phyloP scores from a whole-genome alignment of 1,284 basidiomycete species.

The Chondrostereum purpureum region DNA sequence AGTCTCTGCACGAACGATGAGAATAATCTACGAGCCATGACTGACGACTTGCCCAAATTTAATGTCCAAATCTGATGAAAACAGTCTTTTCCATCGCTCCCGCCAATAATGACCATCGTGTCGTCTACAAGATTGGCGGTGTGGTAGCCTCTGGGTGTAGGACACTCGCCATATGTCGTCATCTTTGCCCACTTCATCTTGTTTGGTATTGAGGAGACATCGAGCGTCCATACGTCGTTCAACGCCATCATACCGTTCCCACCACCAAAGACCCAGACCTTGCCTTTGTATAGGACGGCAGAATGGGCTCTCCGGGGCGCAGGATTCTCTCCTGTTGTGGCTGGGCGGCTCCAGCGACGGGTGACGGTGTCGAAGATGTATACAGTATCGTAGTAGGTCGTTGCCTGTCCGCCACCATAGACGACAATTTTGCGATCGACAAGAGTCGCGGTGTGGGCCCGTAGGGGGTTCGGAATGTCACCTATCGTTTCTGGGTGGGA shows the following conservation, averaged over 20 bases:
- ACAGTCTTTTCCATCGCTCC: constrained; percentile 72
- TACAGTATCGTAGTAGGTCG: constrained; percentile 68
- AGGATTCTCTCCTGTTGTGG: constrained; percentile 40
- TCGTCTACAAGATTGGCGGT: constrained; percentile 83
- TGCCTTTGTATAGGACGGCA: constrained; percentile 67
- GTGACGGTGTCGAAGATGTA: constrained; percentile 78
- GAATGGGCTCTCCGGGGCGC: constrained; percentile 83
- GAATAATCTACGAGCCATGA: constrained; percentile 2
- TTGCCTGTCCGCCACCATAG: constrained; percentile 83
- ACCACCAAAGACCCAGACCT: constrained; percentile 86
- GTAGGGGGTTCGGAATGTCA: constrained; percentile 72
- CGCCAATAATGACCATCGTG: constrained; percentile 79
- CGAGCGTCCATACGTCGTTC: constrained; percentile 87
- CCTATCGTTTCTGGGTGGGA: constrained; percentile 69
- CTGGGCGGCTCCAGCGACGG: constrained; percentile 59
- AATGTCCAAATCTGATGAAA: constrained; percentile 87
- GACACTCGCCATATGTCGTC: constrained; percentile 45
- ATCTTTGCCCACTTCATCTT: constrained; percentile 61
- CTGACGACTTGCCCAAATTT: constrained; percentile 60
- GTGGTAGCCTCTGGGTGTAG: constrained; percentile 80
- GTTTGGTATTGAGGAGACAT: constrained; percentile 40
- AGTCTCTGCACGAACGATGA: constrained; percentile 42
- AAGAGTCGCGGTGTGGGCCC: constrained; percentile 85
- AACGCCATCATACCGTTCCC: constrained; percentile 86
- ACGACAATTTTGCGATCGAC: constrained; percentile 78